phyloP scores from a whole-genome alignment of 73 alveolate genomes.

The Tetrahymena elliotti region DNA sequence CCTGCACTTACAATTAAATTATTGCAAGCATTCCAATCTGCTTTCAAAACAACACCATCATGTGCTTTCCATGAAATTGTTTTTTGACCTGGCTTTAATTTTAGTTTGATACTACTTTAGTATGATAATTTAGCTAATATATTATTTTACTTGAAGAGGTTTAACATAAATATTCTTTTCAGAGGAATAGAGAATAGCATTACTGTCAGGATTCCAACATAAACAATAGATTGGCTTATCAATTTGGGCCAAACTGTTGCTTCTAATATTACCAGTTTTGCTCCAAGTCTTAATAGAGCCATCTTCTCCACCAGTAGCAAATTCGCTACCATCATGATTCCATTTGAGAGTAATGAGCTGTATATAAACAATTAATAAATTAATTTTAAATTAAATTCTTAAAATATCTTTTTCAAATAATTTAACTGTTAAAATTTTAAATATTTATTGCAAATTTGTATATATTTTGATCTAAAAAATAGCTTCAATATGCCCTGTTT shows the following conservation, averaged over 20 bases:
- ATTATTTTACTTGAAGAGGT: constrained; percentile 47
- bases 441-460: neutral
- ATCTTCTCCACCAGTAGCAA: constrained; percentile 95
- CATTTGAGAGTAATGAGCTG: constrained; percentile 73
- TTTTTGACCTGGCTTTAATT: constrained; percentile 73
- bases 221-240: constrained; percentile 80
- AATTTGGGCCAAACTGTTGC: constrained; percentile 62
- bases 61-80: constrained; percentile 91
- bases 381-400: neutral
- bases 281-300: constrained; percentile 94
- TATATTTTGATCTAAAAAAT: too few relatives aligned
- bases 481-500: too few relatives aligned
- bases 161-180: constrained; percentile 78
- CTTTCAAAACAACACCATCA: constrained; percentile 85
- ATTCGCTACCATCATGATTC: constrained; percentile 89
- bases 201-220: constrained; percentile 91
- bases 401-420: neutral
- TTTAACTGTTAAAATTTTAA: neutral
- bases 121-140: neutral
- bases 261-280: constrained; percentile 83
- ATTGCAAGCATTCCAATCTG: constrained; percentile 95
- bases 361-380: neutral
- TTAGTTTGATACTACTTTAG: neutral
- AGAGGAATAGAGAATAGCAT: constrained; percentile 68
- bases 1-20: constrained; percentile 88